Evolutionary conservation across 1,139 yeast genomes (phyloP).

Genomic region (Geotrichum histeridarum): DNA sequence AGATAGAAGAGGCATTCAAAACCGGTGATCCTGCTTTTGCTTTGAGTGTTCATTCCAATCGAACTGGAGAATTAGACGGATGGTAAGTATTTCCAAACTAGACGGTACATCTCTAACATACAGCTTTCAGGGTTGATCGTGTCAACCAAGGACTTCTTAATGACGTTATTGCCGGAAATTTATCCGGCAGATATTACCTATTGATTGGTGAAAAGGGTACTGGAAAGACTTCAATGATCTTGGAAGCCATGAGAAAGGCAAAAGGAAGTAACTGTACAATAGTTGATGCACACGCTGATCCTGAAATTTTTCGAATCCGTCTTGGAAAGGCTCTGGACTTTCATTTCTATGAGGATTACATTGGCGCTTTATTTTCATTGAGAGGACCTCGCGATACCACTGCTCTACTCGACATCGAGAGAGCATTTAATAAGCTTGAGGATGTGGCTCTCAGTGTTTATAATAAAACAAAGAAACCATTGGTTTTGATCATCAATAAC

Average conservation of each 20-base stretch:
- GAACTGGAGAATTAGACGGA: constrained; percentile 43
- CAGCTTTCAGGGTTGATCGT: constrained; percentile 48
- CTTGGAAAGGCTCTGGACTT: constrained; percentile 72
- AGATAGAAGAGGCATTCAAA: constrained; percentile 64
- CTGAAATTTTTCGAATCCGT: constrained; percentile 73
- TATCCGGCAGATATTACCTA: constrained; percentile 63
- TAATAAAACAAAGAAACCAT: constrained; percentile 46
- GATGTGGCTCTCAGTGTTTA: constrained; percentile 57
- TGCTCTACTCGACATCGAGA: constrained; percentile 72
- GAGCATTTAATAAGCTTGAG: constrained; percentile 73
- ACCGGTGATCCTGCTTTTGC: constrained; percentile 55
- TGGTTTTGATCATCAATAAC: constrained; percentile 66
- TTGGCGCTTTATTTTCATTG: constrained; percentile 76
- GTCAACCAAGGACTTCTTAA: constrained; percentile 64
- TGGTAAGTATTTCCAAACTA: constrained; percentile 14
- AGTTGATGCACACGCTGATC: constrained; percentile 81
- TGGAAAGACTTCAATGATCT: constrained; percentile 69
- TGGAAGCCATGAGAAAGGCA: constrained; percentile 64
- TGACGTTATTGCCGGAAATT: constrained; percentile 58
- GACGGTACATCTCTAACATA: not conserved
- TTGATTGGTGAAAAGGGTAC: constrained; percentile 83
- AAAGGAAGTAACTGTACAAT: constrained; percentile 63
- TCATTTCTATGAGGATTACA: constrained; percentile 72
- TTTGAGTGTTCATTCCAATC: constrained; percentile 46
- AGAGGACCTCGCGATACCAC: constrained; percentile 84